Evolutionary conservation across 164 flowering plant species (phyloP).

Genomic region (Magnolia officinalis): DNA sequence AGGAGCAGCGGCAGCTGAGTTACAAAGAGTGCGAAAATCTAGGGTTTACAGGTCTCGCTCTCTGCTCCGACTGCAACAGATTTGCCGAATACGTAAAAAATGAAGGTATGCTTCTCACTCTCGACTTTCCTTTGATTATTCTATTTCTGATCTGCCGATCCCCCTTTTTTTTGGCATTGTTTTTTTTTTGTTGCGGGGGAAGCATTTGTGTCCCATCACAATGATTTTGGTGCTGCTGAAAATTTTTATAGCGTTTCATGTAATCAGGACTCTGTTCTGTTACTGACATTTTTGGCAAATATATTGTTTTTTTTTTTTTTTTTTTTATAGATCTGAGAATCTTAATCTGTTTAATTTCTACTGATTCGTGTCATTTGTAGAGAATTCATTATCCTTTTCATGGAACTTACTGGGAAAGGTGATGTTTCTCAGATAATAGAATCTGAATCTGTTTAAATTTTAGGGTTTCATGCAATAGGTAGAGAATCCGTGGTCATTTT

Average conservation of each 20-base stretch:
- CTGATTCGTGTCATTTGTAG: background rate
- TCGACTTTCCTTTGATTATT: background rate
- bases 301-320: no score
- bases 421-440: background rate
- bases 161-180: no score
- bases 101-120: constrained; percentile 37
- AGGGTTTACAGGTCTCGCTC: constrained; percentile 87
- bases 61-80: constrained; percentile 85
- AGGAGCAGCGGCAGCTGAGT: constrained; percentile 42
- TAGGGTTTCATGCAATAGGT: background rate
- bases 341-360: background rate
- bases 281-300: background rate
- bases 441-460: background rate
- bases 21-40: constrained; percentile 70
- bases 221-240: no score
- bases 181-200: no score
- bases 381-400: background rate
- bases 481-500: background rate
- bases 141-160: background rate
- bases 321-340: background rate
- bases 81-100: constrained; percentile 79
- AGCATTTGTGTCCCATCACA: no score
- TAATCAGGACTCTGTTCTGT: no score
- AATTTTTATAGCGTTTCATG: no score
- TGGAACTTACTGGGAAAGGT: background rate